Evolutionary conservation across 2,329 filamentous ascomycete species (phyloP), one percentile per base, ranked within the genome.

Genomic region (Colletotrichum chlorophyti): DNA sequence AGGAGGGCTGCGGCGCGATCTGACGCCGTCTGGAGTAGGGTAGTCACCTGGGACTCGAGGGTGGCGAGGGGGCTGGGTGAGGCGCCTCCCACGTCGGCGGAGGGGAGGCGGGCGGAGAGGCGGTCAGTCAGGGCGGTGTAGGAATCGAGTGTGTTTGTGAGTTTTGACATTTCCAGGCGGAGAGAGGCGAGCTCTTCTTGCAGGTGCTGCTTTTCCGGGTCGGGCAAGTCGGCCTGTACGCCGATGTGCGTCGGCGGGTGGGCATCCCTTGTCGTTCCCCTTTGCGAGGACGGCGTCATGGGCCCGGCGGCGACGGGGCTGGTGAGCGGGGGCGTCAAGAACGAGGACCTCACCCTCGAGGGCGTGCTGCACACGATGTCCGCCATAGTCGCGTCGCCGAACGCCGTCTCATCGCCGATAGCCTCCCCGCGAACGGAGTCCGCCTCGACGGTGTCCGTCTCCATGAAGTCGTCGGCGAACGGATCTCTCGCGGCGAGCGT

Each of bases 281-380:
- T 35, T 5, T 63, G 65, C 1, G 72, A 76, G 35, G 67, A 74
- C 0, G 81, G 81, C 2, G 79, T 78, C 0, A 66, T 57, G 0
- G 70, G 68, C 5, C 63, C 48, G 4, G 63, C 63, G 2, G 68
- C 59, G 0, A 71, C 63, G 1, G 81, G 80, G 37, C 83, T 86
- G 0, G 83, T 86, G 3, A 79, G 76, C 1, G 83, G 83, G 0
- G 83, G 83, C 0, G 82, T 83, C 5, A 79, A 79, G 61, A 85
- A 84, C 0, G 81, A 83, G n/a, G 70, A 66, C 40, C 71, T 68
- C 37, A 70, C 67, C 14, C 72, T 66, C 2, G 77, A 76, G 0
- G 83, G 83, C 3, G 83, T 86, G 66, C 83, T 80, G 64, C 78
- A 79, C 7, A 75, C 69, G 2, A 84, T 64, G 26, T 85, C 80